phyloP scores from a whole-genome alignment of 768 basidiomycete species.

The Tylopilus subfusipes region DNA sequence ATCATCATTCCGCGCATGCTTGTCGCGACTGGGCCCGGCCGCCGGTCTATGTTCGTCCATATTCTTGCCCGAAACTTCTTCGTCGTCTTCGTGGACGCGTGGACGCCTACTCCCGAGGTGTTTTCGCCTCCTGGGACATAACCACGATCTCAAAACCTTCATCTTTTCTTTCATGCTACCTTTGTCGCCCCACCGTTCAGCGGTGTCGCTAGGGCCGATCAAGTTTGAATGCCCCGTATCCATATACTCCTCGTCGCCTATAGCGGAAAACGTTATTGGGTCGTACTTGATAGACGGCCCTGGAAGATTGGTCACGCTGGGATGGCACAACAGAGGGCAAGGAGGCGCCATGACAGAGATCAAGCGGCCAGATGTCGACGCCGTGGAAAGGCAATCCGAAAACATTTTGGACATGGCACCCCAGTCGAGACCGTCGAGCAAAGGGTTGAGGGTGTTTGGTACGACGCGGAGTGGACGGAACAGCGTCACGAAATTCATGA shows the following conservation, averaged over 20 bases:
- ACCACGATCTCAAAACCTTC: slow-evolving; percentile 41
- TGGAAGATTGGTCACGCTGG: slow-evolving; percentile 15
- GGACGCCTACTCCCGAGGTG: slow-evolving; percentile 34
- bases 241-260: slow-evolving; percentile 26
- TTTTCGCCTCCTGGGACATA: slow-evolving; percentile 36
- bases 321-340: slow-evolving; percentile 18
- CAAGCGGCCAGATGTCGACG: slow-evolving; percentile 5
- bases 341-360: slow-evolving; percentile 22
- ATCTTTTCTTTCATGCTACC: slow-evolving; percentile 44
- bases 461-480: slow-evolving; percentile 76
- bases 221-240: slow-evolving; percentile 64
- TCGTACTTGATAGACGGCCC: slow-evolving; percentile 17
- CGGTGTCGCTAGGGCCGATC: slow-evolving; percentile 52
- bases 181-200: slow-evolving; percentile 53
- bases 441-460: slow-evolving; percentile 70
- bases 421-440: slow-evolving; percentile 63
- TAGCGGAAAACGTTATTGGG: background rate
- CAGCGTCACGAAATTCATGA: slow-evolving; percentile 73
- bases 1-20: slow-evolving; percentile 31
- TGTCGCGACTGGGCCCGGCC: background rate
- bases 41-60: background rate
- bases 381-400: slow-evolving; percentile 43
- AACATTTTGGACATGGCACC: slow-evolving; percentile 69
- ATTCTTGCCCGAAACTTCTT: background rate
- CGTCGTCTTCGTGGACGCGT: slow-evolving; percentile 13